Evolutionary conservation across 2,329 filamentous ascomycete genomes (phyloP).

Genomic region (Fusarium mundagurra): DNA sequence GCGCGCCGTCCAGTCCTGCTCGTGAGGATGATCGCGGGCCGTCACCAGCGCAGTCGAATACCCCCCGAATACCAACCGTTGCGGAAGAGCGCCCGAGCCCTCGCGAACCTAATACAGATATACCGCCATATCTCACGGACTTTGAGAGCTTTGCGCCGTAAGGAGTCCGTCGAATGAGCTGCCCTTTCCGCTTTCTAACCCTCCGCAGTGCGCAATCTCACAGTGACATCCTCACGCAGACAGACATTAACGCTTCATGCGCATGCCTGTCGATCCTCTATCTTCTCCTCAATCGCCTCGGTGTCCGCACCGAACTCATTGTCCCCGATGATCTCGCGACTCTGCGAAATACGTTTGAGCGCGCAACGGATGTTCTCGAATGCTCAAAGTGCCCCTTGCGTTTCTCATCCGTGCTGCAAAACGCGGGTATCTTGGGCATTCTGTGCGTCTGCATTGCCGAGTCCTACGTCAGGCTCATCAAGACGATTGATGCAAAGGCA

Average conservation of each 20-base stretch:
- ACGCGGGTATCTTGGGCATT: neutral
- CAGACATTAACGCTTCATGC: constrained; percentile 5
- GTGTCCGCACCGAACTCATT: neutral
- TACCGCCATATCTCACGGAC: neutral
- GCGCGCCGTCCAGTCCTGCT: neutral
- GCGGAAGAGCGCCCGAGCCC: neutral
- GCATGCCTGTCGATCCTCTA: constrained; percentile 1
- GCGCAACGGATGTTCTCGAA: neutral
- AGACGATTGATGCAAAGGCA: neutral
- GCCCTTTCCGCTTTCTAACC: neutral
- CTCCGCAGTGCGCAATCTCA: neutral
- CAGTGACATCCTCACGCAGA: neutral
- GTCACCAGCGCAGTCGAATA: neutral
- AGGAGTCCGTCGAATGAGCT: neutral
- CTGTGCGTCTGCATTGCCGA: neutral
- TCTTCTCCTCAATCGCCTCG: neutral
- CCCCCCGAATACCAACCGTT: neutral
- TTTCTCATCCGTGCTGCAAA: neutral
- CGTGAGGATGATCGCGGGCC: neutral
- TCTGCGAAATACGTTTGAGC: neutral
- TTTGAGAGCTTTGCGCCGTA: neutral
- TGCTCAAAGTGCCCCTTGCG: neutral
- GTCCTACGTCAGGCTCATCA: constrained; percentile 4
- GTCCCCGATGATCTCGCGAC: neutral
- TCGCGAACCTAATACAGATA: neutral